phyloP scores from a whole-genome alignment of 129 eudicot species.

The Pulicaria dysenterica region DNA sequence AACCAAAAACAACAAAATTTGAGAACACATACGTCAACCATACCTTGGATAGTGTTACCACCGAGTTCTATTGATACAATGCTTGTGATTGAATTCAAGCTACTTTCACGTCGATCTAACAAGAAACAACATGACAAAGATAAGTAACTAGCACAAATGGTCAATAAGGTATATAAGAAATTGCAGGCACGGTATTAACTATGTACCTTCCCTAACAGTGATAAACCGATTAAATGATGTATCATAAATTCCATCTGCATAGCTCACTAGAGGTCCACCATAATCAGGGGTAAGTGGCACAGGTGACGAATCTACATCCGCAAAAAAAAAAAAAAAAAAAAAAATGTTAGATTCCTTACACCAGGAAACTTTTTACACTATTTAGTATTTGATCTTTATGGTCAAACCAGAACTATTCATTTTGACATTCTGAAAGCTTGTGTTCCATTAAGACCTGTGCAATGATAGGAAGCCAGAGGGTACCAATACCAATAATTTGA shows the following conservation, averaged over 20 bases:
- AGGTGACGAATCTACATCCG: conserved; percentile 62
- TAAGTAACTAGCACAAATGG: not conserved
- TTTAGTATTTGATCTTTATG: not conserved
- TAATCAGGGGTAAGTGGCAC: conserved; percentile 85
- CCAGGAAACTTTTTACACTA: not conserved
- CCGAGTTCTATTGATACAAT: conserved; percentile 70
- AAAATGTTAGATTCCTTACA: not conserved
- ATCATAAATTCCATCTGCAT: conserved; percentile 94
- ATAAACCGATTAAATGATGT: conserved; percentile 69
- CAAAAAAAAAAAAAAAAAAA: conserved; percentile 1
- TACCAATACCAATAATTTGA: no score
- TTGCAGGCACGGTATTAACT: not conserved
- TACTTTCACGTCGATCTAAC: conserved; percentile 77
- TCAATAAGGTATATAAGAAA: not conserved
- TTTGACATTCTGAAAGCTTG: not conserved
- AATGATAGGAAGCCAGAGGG: no score
- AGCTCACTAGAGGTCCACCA: conserved; percentile 73
- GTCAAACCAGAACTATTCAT: not conserved
- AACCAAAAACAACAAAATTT: conserved; percentile 16
- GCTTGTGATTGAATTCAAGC: conserved; percentile 67
- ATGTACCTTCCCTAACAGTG: conserved; percentile 85
- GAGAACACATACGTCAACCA: conserved; percentile 1
- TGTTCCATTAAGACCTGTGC: no score
- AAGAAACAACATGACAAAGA: conserved; percentile 8
- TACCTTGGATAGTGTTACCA: conserved; percentile 50